A percentile compares a stretch with the other conserved stretches of the same genome.
Evolutionary conservation across 2,329 filamentous ascomycete species (phyloP).

Genomic region (Trichophyton mentagrophytes): DNA sequence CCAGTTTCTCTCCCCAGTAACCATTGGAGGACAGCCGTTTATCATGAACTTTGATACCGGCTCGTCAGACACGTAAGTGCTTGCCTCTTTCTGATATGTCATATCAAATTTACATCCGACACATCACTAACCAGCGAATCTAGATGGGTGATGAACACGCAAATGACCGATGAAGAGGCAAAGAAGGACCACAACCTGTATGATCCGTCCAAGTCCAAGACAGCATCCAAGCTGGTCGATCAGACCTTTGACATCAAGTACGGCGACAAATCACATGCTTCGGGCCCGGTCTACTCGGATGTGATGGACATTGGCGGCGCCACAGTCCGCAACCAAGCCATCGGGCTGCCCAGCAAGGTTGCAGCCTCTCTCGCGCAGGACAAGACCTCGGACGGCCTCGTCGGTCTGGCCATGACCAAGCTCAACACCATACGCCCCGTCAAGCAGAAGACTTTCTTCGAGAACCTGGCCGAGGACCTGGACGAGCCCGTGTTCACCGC

Average conservation of each 20-base stretch:
- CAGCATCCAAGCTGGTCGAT: slow-evolving; percentile 38
- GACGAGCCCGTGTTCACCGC: slow-evolving; percentile 58
- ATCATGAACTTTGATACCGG: slow-evolving; percentile 65
- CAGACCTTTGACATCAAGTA: slow-evolving; percentile 50
- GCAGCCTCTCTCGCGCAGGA: slow-evolving; percentile 43
- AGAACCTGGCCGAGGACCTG: slow-evolving; percentile 51
- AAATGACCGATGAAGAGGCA: slow-evolving; percentile 35
- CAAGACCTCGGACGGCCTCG: slow-evolving; percentile 45
- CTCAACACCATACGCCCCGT: slow-evolving; percentile 52
- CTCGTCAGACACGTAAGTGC: slow-evolving; percentile 52
- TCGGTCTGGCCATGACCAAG: slow-evolving; percentile 47
- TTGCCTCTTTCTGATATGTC: not conserved
- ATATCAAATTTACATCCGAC: not conserved
- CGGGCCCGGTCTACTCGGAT: slow-evolving; percentile 53
- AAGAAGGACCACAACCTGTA: slow-evolving; percentile 44
- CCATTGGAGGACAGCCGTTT: slow-evolving; percentile 55
- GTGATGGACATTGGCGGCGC: slow-evolving; percentile 51
- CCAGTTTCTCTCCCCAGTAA: slow-evolving; percentile 57
- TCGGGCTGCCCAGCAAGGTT: slow-evolving; percentile 52
- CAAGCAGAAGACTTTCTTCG: slow-evolving; percentile 59
- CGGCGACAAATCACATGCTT: slow-evolving; percentile 52
- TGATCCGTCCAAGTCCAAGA: slow-evolving; percentile 40
- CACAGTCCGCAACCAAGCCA: slow-evolving; percentile 48
- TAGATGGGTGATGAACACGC: slow-evolving; percentile 58
- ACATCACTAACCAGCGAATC: not conserved